Evolutionary conservation across 257 asterid genomes (phyloP), one percentile per base, ranked within the genome.

Genomic region (Solanum rostratum): DNA sequence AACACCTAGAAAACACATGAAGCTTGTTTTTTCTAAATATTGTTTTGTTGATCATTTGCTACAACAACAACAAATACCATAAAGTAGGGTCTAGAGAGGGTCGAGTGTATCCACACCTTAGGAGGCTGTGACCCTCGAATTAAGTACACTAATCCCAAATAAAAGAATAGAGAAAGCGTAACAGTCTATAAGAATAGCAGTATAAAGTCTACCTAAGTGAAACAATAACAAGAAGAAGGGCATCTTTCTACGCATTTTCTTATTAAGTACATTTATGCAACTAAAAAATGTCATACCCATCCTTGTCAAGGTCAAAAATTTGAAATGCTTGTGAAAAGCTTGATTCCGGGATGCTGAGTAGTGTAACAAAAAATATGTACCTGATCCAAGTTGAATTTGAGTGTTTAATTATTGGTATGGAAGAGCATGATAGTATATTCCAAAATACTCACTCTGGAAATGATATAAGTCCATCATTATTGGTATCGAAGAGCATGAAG

Each of bases 341-440:
- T 27, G 97, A 80, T 86, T 96, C 98, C 4, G 99, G 98, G 43
- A 96, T 96, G 88, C 95, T 92, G 84, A 96, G 87, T 81, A 96
- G 87, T 4, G 99, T 96, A 70, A 93, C 97, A 52, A 96, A 93
- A 91, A 96, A 96, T 69, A 96, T 92, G 76, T 96, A 96, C 95
- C 98, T 96, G 88, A 81, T 59, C 41, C 52, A 69, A 69, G 5
- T 66, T 3, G 18, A 65, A 15, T 65, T 65, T 65, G 16, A 69
- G 2, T 66, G 2, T 2, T 65, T 29, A 65, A 5, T 65, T 29
- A 65, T 65, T 29, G 20, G 1, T 50, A 74, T 30, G 5, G 24
- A 43, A 74, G 12, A n/a, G 53, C 80, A 71, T 12, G 54, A 41
- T 71, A 20, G 37, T 45, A 74, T 24, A 46, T 24, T 46, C 46